Conservation (phyloP, 768 basidiomycete genomes). For the Termitomyces sp. region DNA sequence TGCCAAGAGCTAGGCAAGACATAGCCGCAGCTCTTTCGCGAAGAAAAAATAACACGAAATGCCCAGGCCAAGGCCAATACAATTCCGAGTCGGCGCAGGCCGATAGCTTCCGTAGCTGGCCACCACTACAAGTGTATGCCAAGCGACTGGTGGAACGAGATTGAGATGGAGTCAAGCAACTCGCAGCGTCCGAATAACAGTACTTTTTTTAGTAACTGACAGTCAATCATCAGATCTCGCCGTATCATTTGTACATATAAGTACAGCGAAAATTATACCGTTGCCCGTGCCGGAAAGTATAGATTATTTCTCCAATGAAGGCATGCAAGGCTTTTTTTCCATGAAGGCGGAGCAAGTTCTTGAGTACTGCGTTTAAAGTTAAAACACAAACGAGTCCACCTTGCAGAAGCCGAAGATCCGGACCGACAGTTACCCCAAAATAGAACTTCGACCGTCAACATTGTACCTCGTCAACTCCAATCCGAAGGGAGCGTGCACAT, state of each 20-base stretch:
- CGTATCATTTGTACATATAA: neutral
- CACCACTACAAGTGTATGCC: neutral
- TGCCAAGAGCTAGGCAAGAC: neutral
- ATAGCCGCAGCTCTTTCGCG: neutral
- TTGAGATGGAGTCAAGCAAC: neutral
- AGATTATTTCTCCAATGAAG: too few relatives aligned
- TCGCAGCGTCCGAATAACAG: neutral
- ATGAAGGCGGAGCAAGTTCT: too few relatives aligned
- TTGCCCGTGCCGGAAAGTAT: neutral
- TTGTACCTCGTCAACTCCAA: neutral
- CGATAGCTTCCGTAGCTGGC: too few relatives aligned
- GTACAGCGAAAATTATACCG: neutral
- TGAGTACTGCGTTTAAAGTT: too few relatives aligned
- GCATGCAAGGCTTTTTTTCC: too few relatives aligned
- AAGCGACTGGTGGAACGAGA: neutral
- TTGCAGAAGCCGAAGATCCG: neutral
- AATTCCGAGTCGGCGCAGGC: neutral
- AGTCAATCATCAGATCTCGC: too few relatives aligned
- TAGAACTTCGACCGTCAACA: neutral
- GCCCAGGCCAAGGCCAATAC: neutral
- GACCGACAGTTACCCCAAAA: neutral
- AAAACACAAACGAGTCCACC: too few relatives aligned
- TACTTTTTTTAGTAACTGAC: too few relatives aligned
- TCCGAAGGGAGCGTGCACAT: neutral
- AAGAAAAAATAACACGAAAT: neutral